Base-by-base conservation (phyloP, 805 yeast species). In the Komagataella kurtzmanii region DNA sequence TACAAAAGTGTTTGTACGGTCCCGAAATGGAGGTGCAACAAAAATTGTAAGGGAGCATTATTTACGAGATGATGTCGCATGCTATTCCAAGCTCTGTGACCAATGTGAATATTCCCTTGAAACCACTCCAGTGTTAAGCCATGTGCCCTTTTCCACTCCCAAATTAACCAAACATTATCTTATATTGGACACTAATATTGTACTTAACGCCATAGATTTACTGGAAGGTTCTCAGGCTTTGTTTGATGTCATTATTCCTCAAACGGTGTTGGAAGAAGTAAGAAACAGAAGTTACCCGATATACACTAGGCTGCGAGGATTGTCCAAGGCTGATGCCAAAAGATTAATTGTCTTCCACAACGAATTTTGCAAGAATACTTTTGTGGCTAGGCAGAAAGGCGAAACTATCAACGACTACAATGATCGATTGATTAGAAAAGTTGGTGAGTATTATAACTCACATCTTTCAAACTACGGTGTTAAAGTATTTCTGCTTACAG, bases 1-100 rank as follows among this genome's bases (percentile, higher is more conserved):
- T 0, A 86, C 85, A 49, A 91, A 91, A 65, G 96, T 93, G 14
- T 91, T 86, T 69, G 96, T 93, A 52, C 72, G 97, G 59, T 87
- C 97, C 2, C 76, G 93, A 59, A 81, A 85, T 55, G 98, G 98
- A 7, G 83, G 83, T 47, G 97, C 97, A 4, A 76, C 89, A 43
- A 91, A 93, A 64, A 77, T 93, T 24, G 96, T 91, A 7, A 76
- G 97, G 57, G 99, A 93, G 63, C 99, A 91, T 66, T 93, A 93
- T 63, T 71, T 93, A 53, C 77, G 99, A 65, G 80, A 79, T 51
- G 99, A 93, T 66, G 88, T 93, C 50, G 96, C 97, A 17, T 93
- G 99, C 66, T 80, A 83, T 51, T 87, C 96, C 2, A 73, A 70
- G 56, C 70, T 77, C 1, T 93, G 99, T 66, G 60, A 67, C 7